Conservation (phyloP, 2,329 filamentous ascomycete species). For the Ascochyta clinopodiicola region DNA sequence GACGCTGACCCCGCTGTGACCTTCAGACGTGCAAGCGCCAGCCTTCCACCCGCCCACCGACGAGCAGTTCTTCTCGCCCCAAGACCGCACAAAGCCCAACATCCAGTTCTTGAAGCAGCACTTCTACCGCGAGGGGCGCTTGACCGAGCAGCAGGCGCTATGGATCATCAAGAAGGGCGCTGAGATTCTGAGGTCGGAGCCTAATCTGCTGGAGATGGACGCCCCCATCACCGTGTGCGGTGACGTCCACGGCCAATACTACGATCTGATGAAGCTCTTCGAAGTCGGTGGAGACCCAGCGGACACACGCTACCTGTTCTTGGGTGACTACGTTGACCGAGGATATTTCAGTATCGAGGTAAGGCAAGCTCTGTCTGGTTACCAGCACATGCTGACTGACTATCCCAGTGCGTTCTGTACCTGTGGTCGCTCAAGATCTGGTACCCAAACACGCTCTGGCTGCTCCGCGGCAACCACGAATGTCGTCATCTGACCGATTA, state of each 20-base stretch:
- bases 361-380: constrained; percentile 2
- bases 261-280: constrained; percentile 99
- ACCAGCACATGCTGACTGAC: constrained; percentile 49
- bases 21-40: constrained; percentile 91
- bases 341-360: constrained; percentile 98
- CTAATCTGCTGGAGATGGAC: constrained; percentile 98
- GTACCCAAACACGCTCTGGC: constrained; percentile 96
- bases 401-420: constrained; percentile 81
- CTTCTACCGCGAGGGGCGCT: constrained; percentile 94
- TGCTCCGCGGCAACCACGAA: constrained; percentile 97
- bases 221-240: constrained; percentile 98
- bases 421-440: constrained; percentile 99
- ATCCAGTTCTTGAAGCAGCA: constrained; percentile 96
- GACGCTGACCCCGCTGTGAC: constrained; percentile 33
- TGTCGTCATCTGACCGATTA: constrained; percentile 99
- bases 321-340: constrained; percentile 97
- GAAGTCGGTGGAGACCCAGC: constrained; percentile 96
- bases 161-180: constrained; percentile 92
- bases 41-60: constrained; percentile 91
- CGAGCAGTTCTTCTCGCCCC: constrained; percentile 91
- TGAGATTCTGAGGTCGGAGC: constrained; percentile 85
- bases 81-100: constrained; percentile 86
- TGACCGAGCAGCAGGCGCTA: constrained; percentile 96
- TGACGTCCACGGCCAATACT: constrained; percentile 98
- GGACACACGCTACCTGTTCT: constrained; percentile 94